These are phyloP conservation scores for Coemansia umbellata DNA, from an alignment of 192 early-diverging fungal genomes.

Conservation along the genomic window DNA sequence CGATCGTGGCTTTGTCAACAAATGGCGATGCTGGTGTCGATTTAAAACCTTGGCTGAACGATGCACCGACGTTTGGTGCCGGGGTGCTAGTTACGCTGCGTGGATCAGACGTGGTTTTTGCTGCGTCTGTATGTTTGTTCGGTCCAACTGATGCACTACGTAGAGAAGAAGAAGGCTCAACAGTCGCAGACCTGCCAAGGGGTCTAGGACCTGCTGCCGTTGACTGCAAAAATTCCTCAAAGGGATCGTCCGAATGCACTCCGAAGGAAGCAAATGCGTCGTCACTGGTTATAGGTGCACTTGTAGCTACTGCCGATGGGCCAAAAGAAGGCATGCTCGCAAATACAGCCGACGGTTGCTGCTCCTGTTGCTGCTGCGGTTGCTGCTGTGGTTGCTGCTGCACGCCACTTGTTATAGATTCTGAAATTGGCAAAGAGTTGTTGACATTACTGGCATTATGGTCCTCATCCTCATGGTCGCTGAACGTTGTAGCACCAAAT, in stretches of 20 bases:
- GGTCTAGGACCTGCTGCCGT: constrained; percentile 3
- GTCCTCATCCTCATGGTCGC: constrained; percentile 1
- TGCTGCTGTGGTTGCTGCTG: constrained; percentile 4
- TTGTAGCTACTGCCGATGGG: background rate
- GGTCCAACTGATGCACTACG: background rate
- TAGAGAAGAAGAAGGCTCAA: too few species aligned
- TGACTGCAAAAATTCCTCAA: constrained; percentile 43
- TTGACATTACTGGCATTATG: background rate
- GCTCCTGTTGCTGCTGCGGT: constrained; percentile 8
- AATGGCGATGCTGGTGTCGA: constrained; percentile 31
- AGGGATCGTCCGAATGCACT: constrained; percentile 37
- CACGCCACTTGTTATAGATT: too few species aligned
- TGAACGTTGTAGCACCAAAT: constrained; percentile 11
- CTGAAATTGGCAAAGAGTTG: too few species aligned
- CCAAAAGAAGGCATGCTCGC: constrained; percentile 21
- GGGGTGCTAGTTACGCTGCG: constrained; percentile 47
- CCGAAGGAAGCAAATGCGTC: constrained; percentile 49
- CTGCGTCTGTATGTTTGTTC: constrained; percentile 1
- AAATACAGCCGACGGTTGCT: constrained; percentile 9
- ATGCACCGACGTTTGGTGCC: constrained; percentile 10
- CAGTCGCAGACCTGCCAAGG: background rate
- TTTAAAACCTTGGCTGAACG: constrained; percentile 4
- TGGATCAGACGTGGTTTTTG: constrained; percentile 18
- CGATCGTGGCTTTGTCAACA: background rate
- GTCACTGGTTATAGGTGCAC: constrained; percentile 3